Base-by-base conservation (phyloP, 768 basidiomycete species). In the Lenzites betulinus region DNA sequence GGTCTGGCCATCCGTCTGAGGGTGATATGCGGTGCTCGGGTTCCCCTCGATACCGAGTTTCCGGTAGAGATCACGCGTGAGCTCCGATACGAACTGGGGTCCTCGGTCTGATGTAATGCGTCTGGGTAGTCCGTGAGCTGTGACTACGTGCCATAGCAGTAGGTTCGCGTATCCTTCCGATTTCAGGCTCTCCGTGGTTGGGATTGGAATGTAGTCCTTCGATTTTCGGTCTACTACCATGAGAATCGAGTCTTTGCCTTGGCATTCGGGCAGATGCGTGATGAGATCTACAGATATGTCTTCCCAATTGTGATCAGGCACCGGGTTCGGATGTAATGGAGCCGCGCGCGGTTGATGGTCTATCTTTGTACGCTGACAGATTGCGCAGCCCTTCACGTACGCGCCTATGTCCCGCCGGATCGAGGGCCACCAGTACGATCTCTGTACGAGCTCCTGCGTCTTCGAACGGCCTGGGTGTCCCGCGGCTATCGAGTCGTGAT, bases 1-100 rank as follows among this genome's bases (percentile, higher is more conserved):
- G 0, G 76, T 77, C 46, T 78, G 75, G 0, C 80, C 76, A 54
- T 79, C 74, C 2, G 74, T 74, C 48, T 78, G 73, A 0, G 80
- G 81, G 55, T 80, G 80, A 48, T 74, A 81, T 0, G 78, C 79
- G 0, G 79, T 81, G 7, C 72, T 74, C 0, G 75, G 61, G 35
- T 71, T 73, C 1, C 51, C 51, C 13, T 74, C 48, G 38, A 81
- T 77, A 0, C 74, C 71, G 0, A 80, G 70, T 0, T 69, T 48
- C 25, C 48, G 26, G 30, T 70, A 68, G 0, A 81, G 57, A 0
- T 71, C 70, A 7, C 38, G 22, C 62, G 72, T 77, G 64, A 78
- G 73, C 8, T 65, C 41, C 1, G 73, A 69, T 0, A 70, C 64
- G 48, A 77, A 78, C 30, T 68, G 51, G 1, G 64, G 18, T 3